Evolutionary conservation across 2,329 filamentous ascomycete genomes (phyloP).

Genomic region (Colletotrichum nymphaeae): DNA sequence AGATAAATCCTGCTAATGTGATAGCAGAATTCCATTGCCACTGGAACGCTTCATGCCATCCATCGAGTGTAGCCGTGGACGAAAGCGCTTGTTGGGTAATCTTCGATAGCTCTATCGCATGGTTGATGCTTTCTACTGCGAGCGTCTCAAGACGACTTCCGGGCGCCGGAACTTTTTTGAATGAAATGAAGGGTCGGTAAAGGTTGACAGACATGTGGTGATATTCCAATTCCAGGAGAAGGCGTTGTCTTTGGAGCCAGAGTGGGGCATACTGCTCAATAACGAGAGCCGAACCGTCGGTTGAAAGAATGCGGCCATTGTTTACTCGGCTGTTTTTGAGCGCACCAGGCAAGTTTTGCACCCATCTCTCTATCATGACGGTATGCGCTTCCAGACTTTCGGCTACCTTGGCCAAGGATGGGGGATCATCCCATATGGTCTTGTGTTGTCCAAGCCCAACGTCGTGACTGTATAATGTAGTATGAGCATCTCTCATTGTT

Average conservation of each 20-base stretch:
- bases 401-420: slow-evolving; percentile 42
- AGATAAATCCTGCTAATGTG: not conserved
- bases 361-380: slow-evolving; percentile 45
- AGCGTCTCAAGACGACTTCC: slow-evolving; percentile 39
- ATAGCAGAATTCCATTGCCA: slow-evolving; percentile 43
- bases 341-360: slow-evolving; percentile 46
- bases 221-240: slow-evolving; percentile 56
- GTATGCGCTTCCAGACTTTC: slow-evolving; percentile 41
- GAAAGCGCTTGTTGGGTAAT: slow-evolving; percentile 42
- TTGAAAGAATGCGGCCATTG: slow-evolving; percentile 48
- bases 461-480: not conserved
- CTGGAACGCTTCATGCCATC: slow-evolving; percentile 42
- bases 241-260: slow-evolving; percentile 55
- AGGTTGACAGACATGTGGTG: slow-evolving; percentile 52
- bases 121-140: slow-evolving; percentile 41
- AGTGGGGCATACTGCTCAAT: slow-evolving; percentile 47
- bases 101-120: slow-evolving; percentile 42
- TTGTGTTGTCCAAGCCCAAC: not conserved
- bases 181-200: slow-evolving; percentile 53
- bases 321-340: slow-evolving; percentile 51
- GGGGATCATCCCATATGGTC: slow-evolving; percentile 39
- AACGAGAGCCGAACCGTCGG: slow-evolving; percentile 46
- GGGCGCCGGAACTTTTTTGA: slow-evolving; percentile 37
- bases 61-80: slow-evolving; percentile 42
- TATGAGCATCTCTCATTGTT: not conserved